These are phyloP conservation scores for Sclerotinia subarctica DNA, from an alignment of 2,329 filamentous ascomycete species.

Conservation along the genomic window DNA sequence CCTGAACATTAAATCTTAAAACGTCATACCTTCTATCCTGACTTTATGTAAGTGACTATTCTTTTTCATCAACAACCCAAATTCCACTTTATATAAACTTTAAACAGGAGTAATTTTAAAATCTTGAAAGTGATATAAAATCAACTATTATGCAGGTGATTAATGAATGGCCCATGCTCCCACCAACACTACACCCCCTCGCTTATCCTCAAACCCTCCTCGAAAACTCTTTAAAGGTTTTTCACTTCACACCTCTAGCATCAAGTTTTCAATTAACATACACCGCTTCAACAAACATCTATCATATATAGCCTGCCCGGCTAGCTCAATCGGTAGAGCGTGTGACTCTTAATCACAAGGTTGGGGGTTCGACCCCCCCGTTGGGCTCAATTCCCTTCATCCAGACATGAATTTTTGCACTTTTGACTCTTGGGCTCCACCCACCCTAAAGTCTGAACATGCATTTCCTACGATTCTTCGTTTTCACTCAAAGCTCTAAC, in stretches of 20 bases:
- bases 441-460: neutral
- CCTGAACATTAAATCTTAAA: no score
- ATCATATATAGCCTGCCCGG: slow-evolving; percentile 25
- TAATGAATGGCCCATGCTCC: neutral
- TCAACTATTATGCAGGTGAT: neutral
- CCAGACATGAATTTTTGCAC: neutral
- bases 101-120: no score
- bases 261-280: rapidly evolving
- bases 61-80: no score
- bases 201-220: neutral
- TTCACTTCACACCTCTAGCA: neutral
- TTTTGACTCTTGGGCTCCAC: neutral
- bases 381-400: slow-evolving; percentile 13
- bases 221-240: slow-evolving; percentile 1
- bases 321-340: slow-evolving; percentile 39
- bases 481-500: neutral
- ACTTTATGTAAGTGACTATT: neutral
- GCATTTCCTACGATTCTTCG: neutral
- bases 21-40: neutral
- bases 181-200: neutral
- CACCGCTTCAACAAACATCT: rapidly evolving
- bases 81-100: neutral
- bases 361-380: slow-evolving; percentile 19
- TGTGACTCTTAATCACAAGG: slow-evolving; percentile 34
- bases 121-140: neutral